Evolutionary conservation across 2,329 filamentous ascomycete genomes (phyloP), one percentile per base, ranked within the genome.

Genomic region (Cladosporium sp.): DNA sequence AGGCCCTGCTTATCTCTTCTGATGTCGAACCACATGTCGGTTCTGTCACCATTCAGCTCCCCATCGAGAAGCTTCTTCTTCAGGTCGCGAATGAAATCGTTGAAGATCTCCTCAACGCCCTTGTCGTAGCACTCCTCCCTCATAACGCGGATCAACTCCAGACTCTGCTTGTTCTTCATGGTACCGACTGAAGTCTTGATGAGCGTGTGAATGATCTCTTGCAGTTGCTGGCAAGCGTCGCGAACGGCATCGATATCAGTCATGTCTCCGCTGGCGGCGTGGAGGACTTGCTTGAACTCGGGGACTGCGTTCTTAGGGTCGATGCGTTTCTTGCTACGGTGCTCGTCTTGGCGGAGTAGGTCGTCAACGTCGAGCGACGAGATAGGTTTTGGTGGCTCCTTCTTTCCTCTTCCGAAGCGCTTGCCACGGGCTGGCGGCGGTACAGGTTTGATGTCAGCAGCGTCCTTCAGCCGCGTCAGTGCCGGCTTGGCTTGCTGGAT

Each of bases 321-420:
- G 65, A 91, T 88, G 54, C 81, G 83, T 74, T 83, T 78, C 32
- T 80, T 80, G 57, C 84, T 86, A 65, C 73, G 69, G 38, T 72
- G 73, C 55, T 85, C 82, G 66, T 83, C 80, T 55, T 86, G 85
- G 6, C 24, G 30, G n/a, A 98, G 87, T 2, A 98, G 86, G 4
- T 88, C 88, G 67, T 93, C 90, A 47, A 98, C 86, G 72, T 98
- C 91, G 49, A 99, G 88, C 24, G 93, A 93, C 0, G 94, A 98
- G 10, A 97, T 86, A 0, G 95, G 95, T 72, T 94, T 94, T 66
- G 90, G 85, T 0, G 85, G 80, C 34, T 96, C 88, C 70, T 75
- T 76, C 21, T 71, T 55, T 30, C 34, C 34, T 54, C 60, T 69
- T 44, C 87, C 86, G 54, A 85, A 84, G 44, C 84, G 82, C 74